Evolutionary conservation across 192 early-diverging fungal genomes (phyloP).

Genomic region (Podila horticola): DNA sequence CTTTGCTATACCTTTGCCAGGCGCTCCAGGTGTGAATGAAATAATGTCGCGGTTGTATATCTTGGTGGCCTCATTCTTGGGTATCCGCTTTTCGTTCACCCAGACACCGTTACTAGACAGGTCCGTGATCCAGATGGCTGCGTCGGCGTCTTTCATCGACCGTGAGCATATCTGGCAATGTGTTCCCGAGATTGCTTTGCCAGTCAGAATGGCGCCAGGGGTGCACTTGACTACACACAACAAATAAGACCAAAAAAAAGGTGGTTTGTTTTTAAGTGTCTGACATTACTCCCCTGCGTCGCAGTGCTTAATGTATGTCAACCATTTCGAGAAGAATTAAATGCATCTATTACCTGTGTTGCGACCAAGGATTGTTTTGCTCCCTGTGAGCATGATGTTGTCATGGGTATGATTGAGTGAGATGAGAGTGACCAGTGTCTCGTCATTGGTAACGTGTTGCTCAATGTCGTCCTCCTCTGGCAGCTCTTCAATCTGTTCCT

Average conservation of each 20-base stretch:
- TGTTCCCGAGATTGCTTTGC: not conserved
- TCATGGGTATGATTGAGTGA: not conserved
- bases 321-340: not conserved
- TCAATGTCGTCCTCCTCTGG: conserved; percentile 13
- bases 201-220: conserved; percentile 17
- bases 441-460: not conserved
- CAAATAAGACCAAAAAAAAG: not conserved
- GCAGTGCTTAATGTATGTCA: not conserved
- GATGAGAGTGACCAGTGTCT: conserved; percentile 7
- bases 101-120: conserved; percentile 42
- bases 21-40: conserved; percentile 6
- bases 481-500: conserved; percentile 19
- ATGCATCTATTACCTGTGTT: not conserved
- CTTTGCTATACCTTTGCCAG: conserved; percentile 7
- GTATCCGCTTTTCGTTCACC: conserved; percentile 30
- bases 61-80: conserved; percentile 18
- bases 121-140: conserved; percentile 38
- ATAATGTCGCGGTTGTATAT: conserved; percentile 29
- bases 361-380: conserved; percentile 28
- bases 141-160: conserved; percentile 14
- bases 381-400: conserved; percentile 3
- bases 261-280: too few relatives aligned
- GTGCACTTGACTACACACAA: conserved; percentile 22
- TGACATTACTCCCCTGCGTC: too few relatives aligned
- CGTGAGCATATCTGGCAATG: conserved; percentile 33